A percentile compares a stretch with the other conserved stretches of the same genome.
phyloP scores from a whole-genome alignment of 345 rosid genomes.

The Euphorbia tirucalli region DNA sequence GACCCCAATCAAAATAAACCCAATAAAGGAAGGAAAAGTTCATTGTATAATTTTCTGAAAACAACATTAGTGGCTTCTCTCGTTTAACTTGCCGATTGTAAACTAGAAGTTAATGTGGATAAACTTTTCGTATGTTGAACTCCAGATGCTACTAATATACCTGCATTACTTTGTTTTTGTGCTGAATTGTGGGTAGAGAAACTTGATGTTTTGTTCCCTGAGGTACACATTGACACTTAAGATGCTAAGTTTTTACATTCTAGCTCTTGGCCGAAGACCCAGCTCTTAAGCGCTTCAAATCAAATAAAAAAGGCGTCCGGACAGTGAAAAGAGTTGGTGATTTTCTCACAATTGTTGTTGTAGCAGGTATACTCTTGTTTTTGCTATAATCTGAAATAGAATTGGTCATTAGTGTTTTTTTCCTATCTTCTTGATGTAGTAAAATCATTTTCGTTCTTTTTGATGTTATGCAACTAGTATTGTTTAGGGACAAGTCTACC shows the following conservation, averaged over 20 bases:
- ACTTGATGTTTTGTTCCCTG: not conserved
- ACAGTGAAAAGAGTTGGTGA: conserved; percentile 64
- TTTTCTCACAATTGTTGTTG: conserved; percentile 74
- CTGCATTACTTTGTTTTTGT: not conserved
- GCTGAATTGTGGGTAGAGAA: not conserved
- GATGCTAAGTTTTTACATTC: conserved; percentile 13
- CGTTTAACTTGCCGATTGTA: not conserved
- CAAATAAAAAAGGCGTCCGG: conserved; percentile 60
- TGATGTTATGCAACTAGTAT: not conserved
- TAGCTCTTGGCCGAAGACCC: conserved; percentile 88
- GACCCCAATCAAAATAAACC: not conserved
- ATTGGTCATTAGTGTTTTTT: not conserved
- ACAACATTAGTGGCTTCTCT: not conserved
- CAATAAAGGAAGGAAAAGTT: not conserved
- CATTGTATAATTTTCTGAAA: not conserved
- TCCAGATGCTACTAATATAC: no score
- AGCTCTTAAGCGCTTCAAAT: conserved; percentile 67
- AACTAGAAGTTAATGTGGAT: not conserved
- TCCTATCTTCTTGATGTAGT: not conserved
- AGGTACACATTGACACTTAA: conserved; percentile 2
- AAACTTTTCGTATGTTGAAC: not conserved
- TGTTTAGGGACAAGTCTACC: not conserved
- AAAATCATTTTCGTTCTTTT: not conserved
- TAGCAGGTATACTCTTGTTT: conserved; percentile 57
- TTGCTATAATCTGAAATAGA: not conserved